Percentiles rank a stretch among this genome's conserved stretches.
Evolutionary conservation across 1,284 basidiomycete genomes (phyloP).

Genomic region (Pulveroboletus ridleyi): DNA sequence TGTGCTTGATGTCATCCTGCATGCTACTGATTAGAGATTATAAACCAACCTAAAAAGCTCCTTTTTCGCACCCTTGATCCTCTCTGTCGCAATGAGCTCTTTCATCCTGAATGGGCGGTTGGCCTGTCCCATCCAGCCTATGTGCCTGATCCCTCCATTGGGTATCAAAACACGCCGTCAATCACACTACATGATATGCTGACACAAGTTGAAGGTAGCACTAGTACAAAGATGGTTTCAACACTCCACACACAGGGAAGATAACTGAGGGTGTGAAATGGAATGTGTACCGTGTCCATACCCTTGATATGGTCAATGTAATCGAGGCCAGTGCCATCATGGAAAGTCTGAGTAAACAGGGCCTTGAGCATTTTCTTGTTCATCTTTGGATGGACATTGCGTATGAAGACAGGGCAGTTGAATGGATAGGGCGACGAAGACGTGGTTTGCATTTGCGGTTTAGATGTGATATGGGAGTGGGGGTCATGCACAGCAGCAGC

Average conservation of each 20-base stretch:
- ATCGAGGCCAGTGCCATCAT: constrained; percentile 49
- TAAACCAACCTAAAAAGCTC: no score
- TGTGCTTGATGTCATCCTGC: constrained; percentile 35
- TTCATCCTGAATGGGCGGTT: constrained; percentile 16
- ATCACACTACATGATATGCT: constrained; percentile 48
- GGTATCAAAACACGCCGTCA: constrained; percentile 53
- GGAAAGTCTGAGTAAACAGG: constrained; percentile 56
- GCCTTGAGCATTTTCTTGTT: constrained; percentile 79
- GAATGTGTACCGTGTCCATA: constrained; percentile 66
- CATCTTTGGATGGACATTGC: constrained; percentile 71
- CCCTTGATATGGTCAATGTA: constrained; percentile 82
- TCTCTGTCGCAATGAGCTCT: constrained; percentile 53
- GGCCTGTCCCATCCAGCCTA: constrained; percentile 56
- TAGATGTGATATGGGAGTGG: not conserved
- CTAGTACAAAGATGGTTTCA: no score
- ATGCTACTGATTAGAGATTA: not conserved
- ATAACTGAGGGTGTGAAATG: no score
- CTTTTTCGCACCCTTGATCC: constrained; percentile 67
- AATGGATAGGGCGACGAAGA: constrained; percentile 56
- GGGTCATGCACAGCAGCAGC: not conserved
- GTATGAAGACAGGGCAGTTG: constrained; percentile 71
- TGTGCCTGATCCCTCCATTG: constrained; percentile 46
- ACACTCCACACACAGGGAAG: no score
- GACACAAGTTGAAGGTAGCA: constrained; percentile 75
- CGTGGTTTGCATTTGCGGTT: constrained; percentile 29